Evolutionary conservation across 176 grass and related monocot species (phyloP), one percentile per base, ranked within the genome.

Genomic region (Oryza glumipatula): DNA sequence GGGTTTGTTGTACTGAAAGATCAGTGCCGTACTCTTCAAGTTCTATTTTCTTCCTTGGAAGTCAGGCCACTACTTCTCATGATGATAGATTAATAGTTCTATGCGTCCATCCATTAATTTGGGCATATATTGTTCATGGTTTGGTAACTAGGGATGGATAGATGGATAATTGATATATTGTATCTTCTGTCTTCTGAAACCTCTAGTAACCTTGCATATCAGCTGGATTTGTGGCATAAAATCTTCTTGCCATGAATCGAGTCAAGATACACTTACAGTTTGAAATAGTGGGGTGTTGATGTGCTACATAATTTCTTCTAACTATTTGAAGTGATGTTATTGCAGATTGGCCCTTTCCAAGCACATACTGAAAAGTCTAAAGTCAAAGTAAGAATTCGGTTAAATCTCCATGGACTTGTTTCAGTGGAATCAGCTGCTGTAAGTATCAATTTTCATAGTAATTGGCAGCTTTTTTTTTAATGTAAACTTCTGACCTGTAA

Each of bases 321-420:
- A 88, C 67, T 80, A n/a, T 16, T 65, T 28, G 33, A 71, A 64
- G 17, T 82, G 30, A 19, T 17, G 0, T 80, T 77, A 65, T 80
- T 94, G 86, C 86, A 99, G 96, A 92, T 96, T 89, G 91, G 96
- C 17, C 91, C 96, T 74, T 99, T 99, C 76, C 89, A 90, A 82
- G 73, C 90, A 73, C 83, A 86, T 22, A 77, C 83, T 45, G 78
- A 89, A 85, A 90, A 89, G 72, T 79, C 89, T 76, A 90, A 85
- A 91, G 83, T 96, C 33, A 99, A 99, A 99, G 84, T 99, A 67
- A 96, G 77, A 86, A 35, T 96, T 68, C 81, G 90, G 44, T 83
- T 99, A 81, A 96, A 96, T 94, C 92, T 99, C 48, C 96, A 99
- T 96, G 94, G 94, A 60, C 84, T 96, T 68, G 79, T 99, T 91